phyloP scores from a whole-genome alignment of 2,329 filamentous ascomycete species.

The Chalaropsis ovoidea region DNA sequence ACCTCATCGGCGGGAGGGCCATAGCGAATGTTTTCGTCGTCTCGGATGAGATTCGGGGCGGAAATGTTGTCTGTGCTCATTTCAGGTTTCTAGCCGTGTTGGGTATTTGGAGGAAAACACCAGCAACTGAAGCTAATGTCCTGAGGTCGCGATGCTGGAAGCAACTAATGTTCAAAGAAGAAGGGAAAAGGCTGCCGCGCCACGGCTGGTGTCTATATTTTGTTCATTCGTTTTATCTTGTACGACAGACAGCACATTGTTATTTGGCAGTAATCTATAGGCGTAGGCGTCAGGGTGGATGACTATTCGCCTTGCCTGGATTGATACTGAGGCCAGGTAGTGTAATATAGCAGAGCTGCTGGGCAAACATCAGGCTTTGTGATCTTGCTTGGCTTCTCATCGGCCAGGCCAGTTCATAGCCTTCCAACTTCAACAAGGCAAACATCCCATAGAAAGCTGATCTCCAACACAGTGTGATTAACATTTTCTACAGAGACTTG shows the following conservation, averaged over 20 bases:
- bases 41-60: not conserved
- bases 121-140: not conserved
- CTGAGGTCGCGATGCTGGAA: not conserved
- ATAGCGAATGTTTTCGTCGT: constrained; percentile 1
- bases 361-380: not conserved
- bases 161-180: not conserved
- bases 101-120: not conserved
- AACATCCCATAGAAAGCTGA: not conserved
- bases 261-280: constrained; percentile 11
- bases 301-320: not conserved
- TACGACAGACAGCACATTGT: not conserved
- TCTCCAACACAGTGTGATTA: not conserved
- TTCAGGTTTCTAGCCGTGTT: not conserved
- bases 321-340: not conserved
- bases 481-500: not conserved
- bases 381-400: not conserved
- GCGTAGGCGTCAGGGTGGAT: constrained; percentile 5
- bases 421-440: not conserved
- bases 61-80: constrained; percentile 3
- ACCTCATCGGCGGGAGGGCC: not conserved
- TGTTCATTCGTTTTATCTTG: not conserved
- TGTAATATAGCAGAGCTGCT: not conserved
- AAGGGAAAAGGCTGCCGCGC: not conserved
- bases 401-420: not conserved
- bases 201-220: not conserved